These are phyloP conservation scores for Ligustrum vulgare DNA, from an alignment of 257 asterid genomes.

Conservation along the genomic window DNA sequence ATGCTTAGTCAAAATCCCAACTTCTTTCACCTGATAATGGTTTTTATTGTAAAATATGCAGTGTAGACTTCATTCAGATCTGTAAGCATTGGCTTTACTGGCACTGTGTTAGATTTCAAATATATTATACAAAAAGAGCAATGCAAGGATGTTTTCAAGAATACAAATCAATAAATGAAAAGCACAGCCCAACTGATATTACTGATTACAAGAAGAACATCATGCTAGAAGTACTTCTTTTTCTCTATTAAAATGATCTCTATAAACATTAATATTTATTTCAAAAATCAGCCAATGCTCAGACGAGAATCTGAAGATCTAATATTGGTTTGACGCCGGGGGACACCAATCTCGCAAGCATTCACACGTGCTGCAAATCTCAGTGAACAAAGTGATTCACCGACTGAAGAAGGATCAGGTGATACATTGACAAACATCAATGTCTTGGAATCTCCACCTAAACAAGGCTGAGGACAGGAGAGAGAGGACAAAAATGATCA, in stretches of 20 bases:
- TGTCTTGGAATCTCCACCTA: slow-evolving; percentile 84
- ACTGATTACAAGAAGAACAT: slow-evolving; percentile 43
- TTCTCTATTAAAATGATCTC: slow-evolving; percentile 25
- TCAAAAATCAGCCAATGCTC: slow-evolving; percentile 65
- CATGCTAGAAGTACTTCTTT: slow-evolving; percentile 44
- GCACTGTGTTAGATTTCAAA: not conserved
- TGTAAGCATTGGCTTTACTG: not conserved
- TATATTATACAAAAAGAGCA: not conserved
- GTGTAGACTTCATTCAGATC: not conserved
- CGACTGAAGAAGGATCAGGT: slow-evolving; percentile 75
- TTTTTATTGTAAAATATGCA: not conserved
- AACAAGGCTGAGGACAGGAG: slow-evolving; percentile 74
- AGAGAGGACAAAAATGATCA: not conserved
- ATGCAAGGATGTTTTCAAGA: slow-evolving; percentile 20
- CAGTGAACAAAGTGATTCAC: slow-evolving; percentile 94
- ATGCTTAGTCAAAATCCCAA: not conserved
- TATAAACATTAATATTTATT: not conserved
- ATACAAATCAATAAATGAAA: slow-evolving; percentile 25
- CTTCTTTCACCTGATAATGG: not conserved
- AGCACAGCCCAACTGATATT: slow-evolving; percentile 20
- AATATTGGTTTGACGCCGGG: slow-evolving; percentile 83
- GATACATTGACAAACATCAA: slow-evolving; percentile 89
- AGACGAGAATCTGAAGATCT: slow-evolving; percentile 70
- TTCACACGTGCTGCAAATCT: slow-evolving; percentile 93
- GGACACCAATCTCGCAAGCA: slow-evolving; percentile 91